Conservation (phyloP, 1,284 basidiomycete genomes). For the Malassezia vespertilionis region DNA sequence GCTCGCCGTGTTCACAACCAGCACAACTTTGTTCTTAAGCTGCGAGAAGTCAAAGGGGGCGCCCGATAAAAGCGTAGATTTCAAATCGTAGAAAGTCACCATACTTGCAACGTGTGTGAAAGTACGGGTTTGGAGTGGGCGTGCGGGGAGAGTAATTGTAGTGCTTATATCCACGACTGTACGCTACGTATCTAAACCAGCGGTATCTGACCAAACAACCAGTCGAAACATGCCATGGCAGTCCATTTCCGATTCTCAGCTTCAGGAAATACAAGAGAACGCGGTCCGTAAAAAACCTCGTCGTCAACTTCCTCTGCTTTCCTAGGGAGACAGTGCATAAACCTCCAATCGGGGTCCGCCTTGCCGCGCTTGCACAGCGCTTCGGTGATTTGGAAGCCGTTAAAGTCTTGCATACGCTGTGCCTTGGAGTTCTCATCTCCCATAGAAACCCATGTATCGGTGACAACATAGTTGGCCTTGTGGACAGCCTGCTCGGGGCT, state of each 20-base stretch:
- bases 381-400: slow-evolving; percentile 90
- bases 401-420: slow-evolving; percentile 74
- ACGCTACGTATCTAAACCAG: too few species aligned
- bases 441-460: slow-evolving; percentile 71
- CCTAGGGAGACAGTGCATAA: slow-evolving; percentile 88
- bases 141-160: too few species aligned
- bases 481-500: slow-evolving; percentile 76
- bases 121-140: too few species aligned
- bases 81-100: slow-evolving; percentile 44
- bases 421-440: slow-evolving; percentile 89
- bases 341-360: slow-evolving; percentile 80
- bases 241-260: slow-evolving; percentile 48
- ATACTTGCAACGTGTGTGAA: slow-evolving; percentile 18
- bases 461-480: slow-evolving; percentile 83
- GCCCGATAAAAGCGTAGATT: slow-evolving; percentile 35
- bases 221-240: slow-evolving; percentile 44
- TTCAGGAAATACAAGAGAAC: slow-evolving; percentile 45
- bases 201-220: slow-evolving; percentile 35
- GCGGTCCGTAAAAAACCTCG: slow-evolving; percentile 41
- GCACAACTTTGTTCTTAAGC: slow-evolving; percentile 52
- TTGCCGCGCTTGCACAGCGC: slow-evolving; percentile 54
- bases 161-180: too few species aligned
- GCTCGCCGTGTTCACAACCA: slow-evolving; percentile 54
- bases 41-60: slow-evolving; percentile 35
- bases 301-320: slow-evolving; percentile 68